phyloP scores from a whole-genome alignment of 371 early-diverging fungal genomes.

The Dichotomocladium elegans region DNA sequence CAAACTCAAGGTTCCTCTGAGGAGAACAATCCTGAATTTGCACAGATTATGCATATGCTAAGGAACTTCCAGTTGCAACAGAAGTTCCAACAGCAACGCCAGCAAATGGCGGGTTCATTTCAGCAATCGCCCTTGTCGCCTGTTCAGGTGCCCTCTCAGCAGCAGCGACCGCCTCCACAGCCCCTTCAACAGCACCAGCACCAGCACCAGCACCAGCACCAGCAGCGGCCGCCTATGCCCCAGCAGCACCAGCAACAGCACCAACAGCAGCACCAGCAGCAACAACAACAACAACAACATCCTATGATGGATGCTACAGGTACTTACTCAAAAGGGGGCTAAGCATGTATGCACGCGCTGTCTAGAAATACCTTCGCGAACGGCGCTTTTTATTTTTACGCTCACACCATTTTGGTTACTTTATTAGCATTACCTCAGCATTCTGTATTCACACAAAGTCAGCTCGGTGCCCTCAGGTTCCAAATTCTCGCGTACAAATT shows the following conservation, averaged over 20 bases:
- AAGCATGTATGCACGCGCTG: slow-evolving; percentile 1
- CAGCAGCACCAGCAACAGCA: slow-evolving; percentile 11
- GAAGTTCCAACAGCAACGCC: slow-evolving; percentile 8
- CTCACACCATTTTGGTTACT: not conserved
- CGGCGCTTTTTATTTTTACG: not conserved
- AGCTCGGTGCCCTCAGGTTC: slow-evolving; percentile 63
- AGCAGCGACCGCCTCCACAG: not conserved
- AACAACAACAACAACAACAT: slow-evolving; percentile 9
- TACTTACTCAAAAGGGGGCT: no score
- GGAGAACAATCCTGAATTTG: slow-evolving; percentile 63
- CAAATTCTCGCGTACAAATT: slow-evolving; percentile 83
- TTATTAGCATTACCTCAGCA: not conserved
- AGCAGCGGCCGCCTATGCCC: slow-evolving; percentile 2
- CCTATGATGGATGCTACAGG: slow-evolving; percentile 5
- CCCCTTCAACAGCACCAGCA: not conserved
- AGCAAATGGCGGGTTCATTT: not conserved
- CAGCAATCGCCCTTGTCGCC: slow-evolving; percentile 7
- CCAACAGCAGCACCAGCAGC: slow-evolving; percentile 5
- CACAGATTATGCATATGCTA: slow-evolving; percentile 59
- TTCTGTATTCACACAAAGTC: slow-evolving; percentile 52
- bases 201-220: not conserved
- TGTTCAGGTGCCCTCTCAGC: slow-evolving; percentile 6
- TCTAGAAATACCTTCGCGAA: not conserved
- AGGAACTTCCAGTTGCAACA: slow-evolving; percentile 38
- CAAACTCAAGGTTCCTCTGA: slow-evolving; percentile 65